phyloP scores from a whole-genome alignment of 1,284 basidiomycete genomes.

The Agaricales sp. region DNA sequence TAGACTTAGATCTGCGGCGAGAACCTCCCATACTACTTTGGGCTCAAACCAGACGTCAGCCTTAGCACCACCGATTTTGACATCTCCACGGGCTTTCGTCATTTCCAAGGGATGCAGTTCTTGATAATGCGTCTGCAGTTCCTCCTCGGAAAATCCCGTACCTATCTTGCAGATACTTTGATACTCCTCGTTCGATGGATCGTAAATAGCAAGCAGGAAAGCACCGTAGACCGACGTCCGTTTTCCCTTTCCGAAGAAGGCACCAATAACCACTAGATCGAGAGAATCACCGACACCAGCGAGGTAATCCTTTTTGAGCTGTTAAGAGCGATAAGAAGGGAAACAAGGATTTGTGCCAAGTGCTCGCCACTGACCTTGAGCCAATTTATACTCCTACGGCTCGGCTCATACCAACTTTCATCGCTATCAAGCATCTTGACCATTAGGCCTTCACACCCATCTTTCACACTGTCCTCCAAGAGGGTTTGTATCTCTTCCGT shows the following conservation, averaged over 20 bases:
- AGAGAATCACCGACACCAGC: slow-evolving; percentile 97
- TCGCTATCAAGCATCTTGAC: slow-evolving; percentile 95
- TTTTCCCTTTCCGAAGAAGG: slow-evolving; percentile 96
- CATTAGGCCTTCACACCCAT: slow-evolving; percentile 98
- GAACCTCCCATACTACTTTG: slow-evolving; percentile 94
- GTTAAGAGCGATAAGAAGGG: slow-evolving; percentile 5
- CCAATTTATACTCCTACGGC: slow-evolving; percentile 94
- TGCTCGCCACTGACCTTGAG: slow-evolving; percentile 60
- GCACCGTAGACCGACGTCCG: slow-evolving; percentile 95
- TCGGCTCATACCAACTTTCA: slow-evolving; percentile 92
- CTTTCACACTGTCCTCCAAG: slow-evolving; percentile 93
- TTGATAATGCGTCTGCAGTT: slow-evolving; percentile 77
- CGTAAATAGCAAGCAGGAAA: slow-evolving; percentile 92
- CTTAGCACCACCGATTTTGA: slow-evolving; percentile 84
- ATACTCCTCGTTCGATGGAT: slow-evolving; percentile 82
- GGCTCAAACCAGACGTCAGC: slow-evolving; percentile 95
- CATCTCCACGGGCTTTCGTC: slow-evolving; percentile 58
- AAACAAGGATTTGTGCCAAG: slow-evolving; percentile 4
- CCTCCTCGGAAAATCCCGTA: slow-evolving; percentile 94
- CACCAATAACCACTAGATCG: slow-evolving; percentile 94
- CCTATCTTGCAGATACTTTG: slow-evolving; percentile 99
- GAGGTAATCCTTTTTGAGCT: slow-evolving; percentile 97
- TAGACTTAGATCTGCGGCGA: slow-evolving; percentile 93
- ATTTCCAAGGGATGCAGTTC: slow-evolving; percentile 73
- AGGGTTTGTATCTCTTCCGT: slow-evolving; percentile 94